A percentile compares a stretch with the other conserved stretches of the same genome.
phyloP scores from a whole-genome alignment of 495 filamentous ascomycete species.

The Penicillium flavigenum region DNA sequence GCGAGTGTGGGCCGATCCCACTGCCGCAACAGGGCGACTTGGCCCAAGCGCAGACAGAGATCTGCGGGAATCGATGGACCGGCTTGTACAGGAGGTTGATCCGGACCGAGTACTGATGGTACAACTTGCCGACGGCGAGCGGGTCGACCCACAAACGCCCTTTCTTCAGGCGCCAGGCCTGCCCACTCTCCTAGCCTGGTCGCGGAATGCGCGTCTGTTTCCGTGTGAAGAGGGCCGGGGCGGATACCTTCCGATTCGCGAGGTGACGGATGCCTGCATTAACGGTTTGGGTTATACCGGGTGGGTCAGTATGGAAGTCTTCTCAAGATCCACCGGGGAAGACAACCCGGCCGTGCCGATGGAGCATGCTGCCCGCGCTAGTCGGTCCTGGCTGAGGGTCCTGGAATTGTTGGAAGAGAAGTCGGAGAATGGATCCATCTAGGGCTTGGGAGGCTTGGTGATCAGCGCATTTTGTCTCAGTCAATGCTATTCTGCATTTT shows the following conservation, averaged over 20 bases:
- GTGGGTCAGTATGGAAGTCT: slow-evolving; percentile 73
- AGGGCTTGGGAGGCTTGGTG: background rate
- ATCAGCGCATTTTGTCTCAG: background rate
- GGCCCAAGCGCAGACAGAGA: slow-evolving; percentile 50
- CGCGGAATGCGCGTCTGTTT: slow-evolving; percentile 67
- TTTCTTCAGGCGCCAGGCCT: slow-evolving; percentile 21
- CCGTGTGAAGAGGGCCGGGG: slow-evolving; percentile 63
- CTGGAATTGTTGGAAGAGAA: slow-evolving; percentile 15
- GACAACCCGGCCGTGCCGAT: slow-evolving; percentile 51
- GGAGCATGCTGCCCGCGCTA: slow-evolving; percentile 63
- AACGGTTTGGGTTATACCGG: slow-evolving; percentile 63
- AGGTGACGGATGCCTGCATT: slow-evolving; percentile 56
- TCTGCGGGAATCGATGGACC: slow-evolving; percentile 52
- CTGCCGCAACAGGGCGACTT: slow-evolving; percentile 46
- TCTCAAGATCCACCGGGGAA: slow-evolving; percentile 61
- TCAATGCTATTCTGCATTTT: background rate
- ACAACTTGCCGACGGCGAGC: slow-evolving; percentile 70
- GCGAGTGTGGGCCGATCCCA: slow-evolving; percentile 64
- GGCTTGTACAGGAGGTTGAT: slow-evolving; percentile 55
- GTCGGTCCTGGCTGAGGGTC: slow-evolving; percentile 53
- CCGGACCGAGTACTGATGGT: slow-evolving; percentile 65
- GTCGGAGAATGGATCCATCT: background rate
- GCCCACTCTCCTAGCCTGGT: slow-evolving; percentile 53
- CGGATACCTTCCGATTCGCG: slow-evolving; percentile 58
- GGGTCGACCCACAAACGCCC: slow-evolving; percentile 35